These are phyloP conservation scores for Pugionium cornutum DNA, from an alignment of 345 rosid genomes.

Conservation along the genomic window DNA sequence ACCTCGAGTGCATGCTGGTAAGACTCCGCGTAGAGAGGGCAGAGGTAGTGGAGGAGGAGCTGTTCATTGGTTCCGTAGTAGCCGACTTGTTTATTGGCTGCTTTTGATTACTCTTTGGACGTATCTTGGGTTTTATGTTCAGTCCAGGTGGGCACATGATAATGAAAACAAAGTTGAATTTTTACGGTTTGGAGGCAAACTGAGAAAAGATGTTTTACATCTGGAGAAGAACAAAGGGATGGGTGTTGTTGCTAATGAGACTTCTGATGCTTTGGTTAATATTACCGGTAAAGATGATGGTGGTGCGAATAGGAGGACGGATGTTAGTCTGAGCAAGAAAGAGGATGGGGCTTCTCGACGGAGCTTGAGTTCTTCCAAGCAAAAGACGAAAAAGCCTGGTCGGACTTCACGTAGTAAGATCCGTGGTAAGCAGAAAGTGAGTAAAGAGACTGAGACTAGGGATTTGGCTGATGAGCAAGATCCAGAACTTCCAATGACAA, in stretches of 20 bases:
- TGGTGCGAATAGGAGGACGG: conserved; percentile 42
- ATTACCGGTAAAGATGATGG: conserved; percentile 41
- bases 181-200: conserved; percentile 61
- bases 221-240: conserved; percentile 39
- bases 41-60: conserved; percentile 51
- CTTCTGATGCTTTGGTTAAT: conserved; percentile 44
- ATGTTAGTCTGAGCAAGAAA: conserved; percentile 56
- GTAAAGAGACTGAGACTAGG: conserved; percentile 38
- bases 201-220: conserved; percentile 33
- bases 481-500: conserved; percentile 58
- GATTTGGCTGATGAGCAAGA: conserved; percentile 54
- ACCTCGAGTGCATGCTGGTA: conserved; percentile 64
- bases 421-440: conserved; percentile 50
- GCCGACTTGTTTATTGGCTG: conserved; percentile 75
- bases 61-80: conserved; percentile 77
- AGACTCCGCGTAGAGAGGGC: conserved; percentile 75
- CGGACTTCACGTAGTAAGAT: conserved; percentile 51
- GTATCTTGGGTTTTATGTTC: conserved; percentile 91
- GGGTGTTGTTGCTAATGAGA: conserved; percentile 53
- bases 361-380: conserved; percentile 44
- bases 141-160: conserved; percentile 97
- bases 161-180: conserved; percentile 62
- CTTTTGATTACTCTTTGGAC: conserved; percentile 95
- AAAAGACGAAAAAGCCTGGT: conserved; percentile 49
- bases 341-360: conserved; percentile 42